phyloP scores from a whole-genome alignment of 345 rosid species.

The Pistacia vera region DNA sequence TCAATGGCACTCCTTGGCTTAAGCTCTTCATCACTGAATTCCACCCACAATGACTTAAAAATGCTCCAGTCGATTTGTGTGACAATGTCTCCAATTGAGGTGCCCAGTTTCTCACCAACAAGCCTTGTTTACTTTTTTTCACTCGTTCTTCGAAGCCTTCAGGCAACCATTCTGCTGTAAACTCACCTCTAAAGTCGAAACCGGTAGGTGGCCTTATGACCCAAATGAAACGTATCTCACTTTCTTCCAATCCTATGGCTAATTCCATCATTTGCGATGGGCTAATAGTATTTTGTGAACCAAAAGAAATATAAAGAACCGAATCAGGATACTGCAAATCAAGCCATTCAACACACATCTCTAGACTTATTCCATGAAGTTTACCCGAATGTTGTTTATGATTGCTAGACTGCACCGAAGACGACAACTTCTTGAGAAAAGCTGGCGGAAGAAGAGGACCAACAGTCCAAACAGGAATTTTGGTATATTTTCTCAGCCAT shows the following conservation, averaged over 20 bases:
- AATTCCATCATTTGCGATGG: constrained; percentile 49
- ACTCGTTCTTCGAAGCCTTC: constrained; percentile 44
- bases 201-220: constrained; percentile 51
- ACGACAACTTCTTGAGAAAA: neutral
- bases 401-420: neutral
- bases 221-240: constrained; percentile 47
- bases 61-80: constrained; percentile 44
- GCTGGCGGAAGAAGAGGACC: constrained; percentile 50
- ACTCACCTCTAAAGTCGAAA: constrained; percentile 35
- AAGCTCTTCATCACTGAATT: constrained; percentile 57
- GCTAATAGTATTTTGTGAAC: constrained; percentile 49
- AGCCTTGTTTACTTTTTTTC: constrained; percentile 18
- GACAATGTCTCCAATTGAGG: constrained; percentile 53
- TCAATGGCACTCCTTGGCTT: constrained; percentile 51
- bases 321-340: constrained; percentile 24
- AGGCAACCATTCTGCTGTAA: constrained; percentile 48
- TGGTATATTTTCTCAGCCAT: constrained; percentile 29
- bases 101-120: constrained; percentile 52
- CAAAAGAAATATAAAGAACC: constrained; percentile 52
- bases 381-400: constrained; percentile 23
- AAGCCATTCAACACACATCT: constrained; percentile 46
- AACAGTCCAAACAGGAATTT: constrained; percentile 41
- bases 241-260: constrained; percentile 46
- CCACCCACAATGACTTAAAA: constrained; percentile 63
- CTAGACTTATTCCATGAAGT: constrained; percentile 27